Base-by-base conservation (phyloP, 805 yeast genomes). In the Saccharomycopsis sp. region DNA sequence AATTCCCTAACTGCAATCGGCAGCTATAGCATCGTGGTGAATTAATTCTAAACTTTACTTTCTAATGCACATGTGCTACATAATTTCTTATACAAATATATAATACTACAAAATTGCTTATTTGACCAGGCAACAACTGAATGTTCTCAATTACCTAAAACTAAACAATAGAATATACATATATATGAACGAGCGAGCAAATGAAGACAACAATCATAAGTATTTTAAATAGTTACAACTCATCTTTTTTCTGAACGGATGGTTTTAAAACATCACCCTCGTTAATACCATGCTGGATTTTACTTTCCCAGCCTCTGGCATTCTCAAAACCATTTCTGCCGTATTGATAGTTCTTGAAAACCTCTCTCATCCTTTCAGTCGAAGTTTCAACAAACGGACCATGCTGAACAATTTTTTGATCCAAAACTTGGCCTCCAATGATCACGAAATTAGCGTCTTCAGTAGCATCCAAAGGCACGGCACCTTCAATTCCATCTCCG, bases 321-420 rank as follows among this genome's bases (percentile, higher is more conserved):
- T 79, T 79, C 68, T 83, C 90, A 65, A 87, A 87, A 0, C 92
- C 92, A 67, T 85, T 85, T 24, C 73, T 70, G 56, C 81, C 85
- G 53, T 72, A 68, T 70, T 85, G 91, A 68, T 85, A 91, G 67
- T 87, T 90, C 69, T 73, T 65, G 65, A 88, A 83, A 0, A 89
- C 94, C 64, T 85, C 71, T 63, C 81, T 77, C 60, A 90, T 84
- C 61, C 80, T 81, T 54, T 82, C 86, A 57, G 78, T 77, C 20
- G 85, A 73, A 5, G 87, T 80, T 61, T 87, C 91, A 20, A 91
- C 97, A 67, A 91, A 91, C 9, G 97, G 97, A 18, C 97, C 97
- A 68, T 89, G 86, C 67, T 90, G 97, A 34, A 89, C 86, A 55
- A 87, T 76, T 16, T 82, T 80, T 73, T 89, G 96, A 64, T 87